Conservation (phyloP, 768 basidiomycete genomes). For the Leccinellum rugosiceps region DNA sequence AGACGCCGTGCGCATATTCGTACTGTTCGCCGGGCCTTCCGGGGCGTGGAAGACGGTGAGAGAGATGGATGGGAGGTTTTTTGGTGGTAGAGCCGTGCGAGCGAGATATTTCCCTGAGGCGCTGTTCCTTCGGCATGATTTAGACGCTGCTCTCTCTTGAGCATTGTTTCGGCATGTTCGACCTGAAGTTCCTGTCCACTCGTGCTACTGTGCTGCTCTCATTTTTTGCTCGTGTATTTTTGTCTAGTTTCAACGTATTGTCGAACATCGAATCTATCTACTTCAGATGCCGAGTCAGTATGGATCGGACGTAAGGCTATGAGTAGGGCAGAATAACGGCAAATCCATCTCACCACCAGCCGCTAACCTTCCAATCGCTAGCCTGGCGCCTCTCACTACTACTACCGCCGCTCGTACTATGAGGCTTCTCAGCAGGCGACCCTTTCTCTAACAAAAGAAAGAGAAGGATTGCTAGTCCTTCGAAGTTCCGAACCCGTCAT, state of each 20-base stretch:
- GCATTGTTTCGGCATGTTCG: neutral
- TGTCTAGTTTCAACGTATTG: neutral
- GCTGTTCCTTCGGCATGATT: slow-evolving; percentile 45
- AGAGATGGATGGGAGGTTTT: slow-evolving; percentile 89
- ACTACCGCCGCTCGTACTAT: neutral
- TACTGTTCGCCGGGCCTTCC: slow-evolving; percentile 84
- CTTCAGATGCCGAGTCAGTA: neutral
- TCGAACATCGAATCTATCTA: neutral
- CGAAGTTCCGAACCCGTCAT: neutral
- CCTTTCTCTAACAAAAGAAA: neutral
- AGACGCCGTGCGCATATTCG: slow-evolving; percentile 91
- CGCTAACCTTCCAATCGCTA: neutral
- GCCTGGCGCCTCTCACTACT: neutral
- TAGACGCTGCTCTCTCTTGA: slow-evolving; percentile 41
- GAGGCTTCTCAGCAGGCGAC: neutral
- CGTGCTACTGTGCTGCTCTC: neutral
- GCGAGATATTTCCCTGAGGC: slow-evolving; percentile 78
- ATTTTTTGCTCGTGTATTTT: neutral
- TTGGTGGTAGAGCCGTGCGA: slow-evolving; percentile 80
- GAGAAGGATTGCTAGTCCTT: neutral
- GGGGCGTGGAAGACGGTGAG: slow-evolving; percentile 96
- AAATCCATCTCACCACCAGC: neutral
- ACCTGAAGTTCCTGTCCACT: neutral
- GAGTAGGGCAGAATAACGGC: too few species aligned
- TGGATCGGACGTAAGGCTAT: too few species aligned